Percentiles rank a stretch among this genome's conserved stretches.
Evolutionary conservation across 345 rosid genomes (phyloP).

Genomic region (Diplotaxis tenuifolia): DNA sequence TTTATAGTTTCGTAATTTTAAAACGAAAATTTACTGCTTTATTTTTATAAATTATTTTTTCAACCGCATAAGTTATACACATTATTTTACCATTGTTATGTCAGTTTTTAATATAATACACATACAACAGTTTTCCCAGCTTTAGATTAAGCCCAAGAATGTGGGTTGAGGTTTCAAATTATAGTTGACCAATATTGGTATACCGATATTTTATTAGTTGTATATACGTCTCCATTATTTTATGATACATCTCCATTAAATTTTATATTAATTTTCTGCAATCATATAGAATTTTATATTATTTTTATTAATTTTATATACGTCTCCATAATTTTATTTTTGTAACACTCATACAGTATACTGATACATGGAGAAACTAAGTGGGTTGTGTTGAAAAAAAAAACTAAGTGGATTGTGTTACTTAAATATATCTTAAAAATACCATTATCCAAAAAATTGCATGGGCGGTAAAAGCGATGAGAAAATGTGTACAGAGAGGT

Average conservation of each 20-base stretch:
- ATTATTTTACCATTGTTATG: too few relatives aligned
- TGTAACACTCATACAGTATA: too few relatives aligned
- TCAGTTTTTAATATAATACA: too few relatives aligned
- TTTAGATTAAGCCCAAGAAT: too few relatives aligned
- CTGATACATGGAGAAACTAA: neutral
- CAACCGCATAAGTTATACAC: neutral
- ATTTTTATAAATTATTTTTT: neutral
- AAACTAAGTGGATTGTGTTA: neutral
- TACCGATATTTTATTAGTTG: too few relatives aligned
- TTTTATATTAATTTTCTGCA: neutral
- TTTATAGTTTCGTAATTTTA: neutral
- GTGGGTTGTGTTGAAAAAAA: neutral
- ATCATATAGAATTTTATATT: too few relatives aligned
- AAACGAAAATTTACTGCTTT: neutral
- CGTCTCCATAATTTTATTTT: too few relatives aligned
- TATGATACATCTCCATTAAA: too few relatives aligned
- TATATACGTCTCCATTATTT: neutral
- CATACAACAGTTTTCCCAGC: too few relatives aligned
- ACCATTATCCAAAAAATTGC: neutral
- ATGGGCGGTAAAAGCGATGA: neutral
- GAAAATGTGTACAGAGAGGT: neutral
- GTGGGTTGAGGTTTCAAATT: too few relatives aligned
- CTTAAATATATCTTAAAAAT: neutral
- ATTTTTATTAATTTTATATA: too few relatives aligned
- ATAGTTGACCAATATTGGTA: too few relatives aligned